phyloP scores from a whole-genome alignment of 2,329 filamentous ascomycete species.

The Fusarium praegraminearum region DNA sequence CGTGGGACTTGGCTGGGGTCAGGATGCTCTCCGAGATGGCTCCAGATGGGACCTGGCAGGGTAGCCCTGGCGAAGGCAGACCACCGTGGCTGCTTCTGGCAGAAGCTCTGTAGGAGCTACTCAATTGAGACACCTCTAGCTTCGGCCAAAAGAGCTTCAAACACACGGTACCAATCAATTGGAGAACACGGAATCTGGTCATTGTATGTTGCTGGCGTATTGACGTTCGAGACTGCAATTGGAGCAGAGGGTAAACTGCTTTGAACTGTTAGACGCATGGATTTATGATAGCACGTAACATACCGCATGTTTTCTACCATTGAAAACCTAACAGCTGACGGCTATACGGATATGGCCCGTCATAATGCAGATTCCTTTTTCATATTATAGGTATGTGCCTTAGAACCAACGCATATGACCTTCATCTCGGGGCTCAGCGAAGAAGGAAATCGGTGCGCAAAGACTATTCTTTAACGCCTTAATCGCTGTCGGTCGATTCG shows the following conservation, averaged over 20 bases:
- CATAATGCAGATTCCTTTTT: not conserved
- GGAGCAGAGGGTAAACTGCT: not conserved
- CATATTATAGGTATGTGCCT: not conserved
- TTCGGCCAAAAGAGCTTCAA: constrained; percentile 7
- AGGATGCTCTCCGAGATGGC: constrained; percentile 35
- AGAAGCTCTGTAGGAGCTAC: constrained; percentile 4
- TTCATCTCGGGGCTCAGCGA: constrained; percentile 3
- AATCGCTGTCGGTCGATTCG: not conserved
- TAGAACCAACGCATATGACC: not conserved
- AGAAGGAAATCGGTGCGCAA: not conserved
- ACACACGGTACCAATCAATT: constrained; percentile 1
- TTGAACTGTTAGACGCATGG: constrained; percentile 3
- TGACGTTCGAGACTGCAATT: not conserved
- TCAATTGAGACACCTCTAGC: constrained; percentile 15
- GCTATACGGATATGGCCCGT: not conserved
- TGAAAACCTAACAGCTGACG: not conserved
- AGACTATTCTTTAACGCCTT: not conserved
- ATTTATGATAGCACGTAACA: not conserved
- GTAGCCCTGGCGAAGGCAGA: constrained; percentile 32
- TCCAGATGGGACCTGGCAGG: constrained; percentile 33
- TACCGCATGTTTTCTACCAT: not conserved
- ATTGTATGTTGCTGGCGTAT: not conserved
- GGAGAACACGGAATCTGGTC: not conserved
- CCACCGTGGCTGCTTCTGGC: constrained; percentile 14
- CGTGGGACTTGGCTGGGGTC: constrained; percentile 33